These are phyloP conservation scores for Talaromyces sp. DNA, from an alignment of 2,329 filamentous ascomycete species.

Conservation along the genomic window DNA sequence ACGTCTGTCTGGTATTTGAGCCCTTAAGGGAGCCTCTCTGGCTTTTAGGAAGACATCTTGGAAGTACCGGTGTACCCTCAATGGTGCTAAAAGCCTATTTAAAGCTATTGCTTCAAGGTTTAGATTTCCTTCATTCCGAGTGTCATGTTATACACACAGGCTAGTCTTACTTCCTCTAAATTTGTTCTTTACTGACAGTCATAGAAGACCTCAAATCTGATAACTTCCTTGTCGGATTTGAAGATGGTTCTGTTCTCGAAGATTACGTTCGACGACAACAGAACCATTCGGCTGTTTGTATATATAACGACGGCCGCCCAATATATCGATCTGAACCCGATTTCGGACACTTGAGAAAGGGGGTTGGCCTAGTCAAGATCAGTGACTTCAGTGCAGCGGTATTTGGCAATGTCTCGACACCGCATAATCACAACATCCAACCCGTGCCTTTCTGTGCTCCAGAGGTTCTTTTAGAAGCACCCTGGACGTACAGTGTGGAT, in stretches of 20 bases:
- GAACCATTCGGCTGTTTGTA: slow-evolving; percentile 20
- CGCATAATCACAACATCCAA: slow-evolving; percentile 45
- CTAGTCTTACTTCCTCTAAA: slow-evolving; percentile 17
- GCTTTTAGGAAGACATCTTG: slow-evolving; percentile 24
- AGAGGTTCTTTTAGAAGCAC: slow-evolving; percentile 31
- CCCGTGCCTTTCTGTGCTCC: slow-evolving; percentile 19
- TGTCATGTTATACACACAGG: slow-evolving; percentile 42
- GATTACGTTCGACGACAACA: slow-evolving; percentile 24
- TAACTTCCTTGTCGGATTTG: slow-evolving; percentile 29
- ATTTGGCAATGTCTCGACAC: slow-evolving; percentile 26
- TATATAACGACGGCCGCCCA: slow-evolving; percentile 23
- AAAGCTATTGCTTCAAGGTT: slow-evolving; percentile 34
- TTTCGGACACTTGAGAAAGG: slow-evolving; percentile 23
- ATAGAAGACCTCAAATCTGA: slow-evolving; percentile 38
- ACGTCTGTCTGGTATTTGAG: slow-evolving; percentile 38
- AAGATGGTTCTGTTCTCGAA: slow-evolving; percentile 25
- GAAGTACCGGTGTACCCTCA: slow-evolving; percentile 22
- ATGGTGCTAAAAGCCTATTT: slow-evolving; percentile 29
- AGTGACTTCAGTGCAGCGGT: slow-evolving; percentile 31
- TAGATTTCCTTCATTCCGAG: slow-evolving; percentile 42
- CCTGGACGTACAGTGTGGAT: slow-evolving; percentile 33
- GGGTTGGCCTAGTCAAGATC: slow-evolving; percentile 19
- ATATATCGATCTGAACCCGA: slow-evolving; percentile 29
- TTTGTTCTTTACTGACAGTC: slow-evolving; percentile 11
- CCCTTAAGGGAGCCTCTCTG: slow-evolving; percentile 38